These are phyloP conservation scores for Usnea hakonensis DNA, from an alignment of 495 filamentous ascomycete species.

Conservation along the genomic window DNA sequence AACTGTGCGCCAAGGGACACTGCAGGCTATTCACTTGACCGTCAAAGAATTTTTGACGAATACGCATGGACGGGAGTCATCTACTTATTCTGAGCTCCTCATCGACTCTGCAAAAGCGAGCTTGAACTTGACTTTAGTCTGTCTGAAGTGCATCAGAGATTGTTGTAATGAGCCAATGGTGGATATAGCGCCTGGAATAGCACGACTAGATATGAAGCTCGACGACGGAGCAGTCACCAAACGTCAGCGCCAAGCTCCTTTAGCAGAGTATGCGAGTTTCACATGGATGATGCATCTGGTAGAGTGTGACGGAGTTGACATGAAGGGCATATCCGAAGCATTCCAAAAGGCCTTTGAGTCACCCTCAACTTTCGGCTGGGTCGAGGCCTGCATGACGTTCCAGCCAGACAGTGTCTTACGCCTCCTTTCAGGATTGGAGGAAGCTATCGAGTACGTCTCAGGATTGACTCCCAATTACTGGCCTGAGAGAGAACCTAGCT, in stretches of 20 bases:
- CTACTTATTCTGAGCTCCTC: neutral
- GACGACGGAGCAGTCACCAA: neutral
- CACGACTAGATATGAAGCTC: neutral
- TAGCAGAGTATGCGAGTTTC: neutral
- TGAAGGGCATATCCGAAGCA: neutral
- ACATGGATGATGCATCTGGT: neutral
- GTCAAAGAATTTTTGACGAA: neutral
- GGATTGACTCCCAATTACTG: too few relatives aligned
- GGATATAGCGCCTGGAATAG: neutral
- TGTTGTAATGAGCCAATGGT: neutral
- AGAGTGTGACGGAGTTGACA: neutral
- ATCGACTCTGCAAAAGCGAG: neutral
- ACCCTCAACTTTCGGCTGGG: neutral
- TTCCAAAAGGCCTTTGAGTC: too few relatives aligned
- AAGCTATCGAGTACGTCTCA: too few relatives aligned
- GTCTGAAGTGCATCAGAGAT: neutral
- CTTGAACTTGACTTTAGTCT: neutral
- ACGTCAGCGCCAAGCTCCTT: neutral
- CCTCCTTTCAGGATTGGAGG: neutral
- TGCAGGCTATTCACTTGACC: conserved; percentile 1
- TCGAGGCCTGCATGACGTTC: neutral
- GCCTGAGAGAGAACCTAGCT: neutral
- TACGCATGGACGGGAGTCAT: neutral
- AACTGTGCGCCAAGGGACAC: neutral
- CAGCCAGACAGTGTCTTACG: neutral